These are phyloP conservation scores for Lachancea fermentati DNA, from an alignment of 805 yeast species.

Conservation along the genomic window DNA sequence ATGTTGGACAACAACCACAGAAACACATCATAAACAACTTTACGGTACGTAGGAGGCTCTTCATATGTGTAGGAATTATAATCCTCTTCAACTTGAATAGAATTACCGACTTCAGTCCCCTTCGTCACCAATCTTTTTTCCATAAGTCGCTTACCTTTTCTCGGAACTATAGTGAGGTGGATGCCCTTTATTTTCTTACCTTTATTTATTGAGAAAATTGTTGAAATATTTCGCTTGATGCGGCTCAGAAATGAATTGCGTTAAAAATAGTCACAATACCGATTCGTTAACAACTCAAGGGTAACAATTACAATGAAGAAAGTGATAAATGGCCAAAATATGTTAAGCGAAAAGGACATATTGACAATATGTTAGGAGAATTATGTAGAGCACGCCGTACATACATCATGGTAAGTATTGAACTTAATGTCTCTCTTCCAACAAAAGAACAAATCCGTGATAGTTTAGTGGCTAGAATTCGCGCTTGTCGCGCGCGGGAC, in stretches of 20 bases:
- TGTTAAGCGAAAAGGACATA: no score
- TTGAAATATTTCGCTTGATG: no score
- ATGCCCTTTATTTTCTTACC: no score
- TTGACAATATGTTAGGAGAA: no score
- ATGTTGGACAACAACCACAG: constrained; percentile 44
- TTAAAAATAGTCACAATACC: no score
- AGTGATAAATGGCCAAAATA: no score
- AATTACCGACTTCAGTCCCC: not conserved
- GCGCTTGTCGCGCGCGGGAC: constrained; percentile 13
- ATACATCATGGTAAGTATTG: no score
- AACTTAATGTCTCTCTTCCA: no score
- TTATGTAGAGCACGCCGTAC: no score
- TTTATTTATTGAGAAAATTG: not conserved
- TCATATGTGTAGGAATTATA: constrained; percentile 21
- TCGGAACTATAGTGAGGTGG: not conserved
- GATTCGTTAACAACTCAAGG: no score
- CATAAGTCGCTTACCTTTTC: not conserved
- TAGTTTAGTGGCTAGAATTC: constrained; percentile 14
- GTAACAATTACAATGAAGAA: no score
- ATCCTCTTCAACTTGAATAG: constrained; percentile 2
- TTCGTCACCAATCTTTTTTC: not conserved
- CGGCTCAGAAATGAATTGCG: no score
- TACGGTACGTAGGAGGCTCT: constrained; percentile 37
- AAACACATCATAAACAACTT: constrained; percentile 45
- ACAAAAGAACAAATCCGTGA: constrained; percentile 11